phyloP scores from a whole-genome alignment of 257 asterid species.

The Thymus quinquecostatus region DNA sequence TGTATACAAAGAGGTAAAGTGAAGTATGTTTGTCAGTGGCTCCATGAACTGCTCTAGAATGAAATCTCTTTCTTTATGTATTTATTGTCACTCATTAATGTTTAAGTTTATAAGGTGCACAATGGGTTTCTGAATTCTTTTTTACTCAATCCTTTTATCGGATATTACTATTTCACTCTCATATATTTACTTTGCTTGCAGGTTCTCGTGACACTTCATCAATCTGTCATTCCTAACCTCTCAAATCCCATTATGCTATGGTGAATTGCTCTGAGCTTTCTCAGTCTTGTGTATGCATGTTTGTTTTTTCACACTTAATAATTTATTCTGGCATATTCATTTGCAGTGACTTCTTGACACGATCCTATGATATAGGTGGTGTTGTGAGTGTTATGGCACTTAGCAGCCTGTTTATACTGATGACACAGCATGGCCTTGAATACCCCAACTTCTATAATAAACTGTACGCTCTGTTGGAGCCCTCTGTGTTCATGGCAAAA shows the following conservation, averaged over 20 bases:
- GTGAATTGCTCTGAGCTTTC: slow-evolving; percentile 42
- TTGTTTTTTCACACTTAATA: slow-evolving; percentile 17
- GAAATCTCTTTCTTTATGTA: not conserved
- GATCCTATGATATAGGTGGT: slow-evolving; percentile 94
- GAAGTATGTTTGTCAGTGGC: slow-evolving; percentile 1
- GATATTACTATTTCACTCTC: not conserved
- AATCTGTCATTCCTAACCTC: slow-evolving; percentile 73
- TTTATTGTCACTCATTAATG: not conserved
- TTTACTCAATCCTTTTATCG: not conserved
- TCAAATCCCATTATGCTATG: slow-evolving; percentile 87
- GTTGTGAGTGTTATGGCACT: slow-evolving; percentile 97
- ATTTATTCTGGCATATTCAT: slow-evolving; percentile 16
- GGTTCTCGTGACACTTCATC: slow-evolving; percentile 87
- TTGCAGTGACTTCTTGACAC: slow-evolving; percentile 94
- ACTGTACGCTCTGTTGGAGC: slow-evolving; percentile 86
- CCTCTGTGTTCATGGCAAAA: slow-evolving; percentile 86
- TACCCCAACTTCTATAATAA: slow-evolving; percentile 91
- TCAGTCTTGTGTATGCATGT: slow-evolving; percentile 19
- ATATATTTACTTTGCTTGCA: slow-evolving; percentile 36
- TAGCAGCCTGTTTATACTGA: slow-evolving; percentile 80
- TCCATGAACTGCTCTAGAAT: slow-evolving; percentile 6
- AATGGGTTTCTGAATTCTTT: slow-evolving; percentile 13
- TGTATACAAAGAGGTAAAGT: slow-evolving; percentile 87
- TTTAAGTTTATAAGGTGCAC: not conserved
- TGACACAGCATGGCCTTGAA: slow-evolving; percentile 95